Evolutionary conservation across 768 basidiomycete species (phyloP).

Genomic region (Rhodotorula kratochvilovae): DNA sequence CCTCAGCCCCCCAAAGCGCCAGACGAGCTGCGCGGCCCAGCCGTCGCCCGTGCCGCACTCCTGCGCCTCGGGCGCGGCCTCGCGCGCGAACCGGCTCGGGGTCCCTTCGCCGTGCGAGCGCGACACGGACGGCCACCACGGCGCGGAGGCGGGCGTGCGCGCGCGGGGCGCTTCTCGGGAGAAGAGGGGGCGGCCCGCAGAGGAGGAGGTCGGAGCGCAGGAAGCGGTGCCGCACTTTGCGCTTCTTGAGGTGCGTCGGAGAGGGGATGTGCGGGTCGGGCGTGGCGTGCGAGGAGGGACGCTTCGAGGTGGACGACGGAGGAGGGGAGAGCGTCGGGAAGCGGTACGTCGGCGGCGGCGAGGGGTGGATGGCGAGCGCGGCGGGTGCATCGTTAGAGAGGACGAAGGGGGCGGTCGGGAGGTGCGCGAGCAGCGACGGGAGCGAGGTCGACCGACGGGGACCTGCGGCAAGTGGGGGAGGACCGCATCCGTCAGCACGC

Average conservation of each 20-base stretch:
- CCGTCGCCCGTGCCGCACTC: background rate
- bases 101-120: background rate
- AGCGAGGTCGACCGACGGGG: background rate
- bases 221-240: conserved; percentile 13
- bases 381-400: background rate
- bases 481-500: too few species aligned
- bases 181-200: background rate
- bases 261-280: background rate
- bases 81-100: conserved; percentile 8
- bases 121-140: conserved; percentile 22
- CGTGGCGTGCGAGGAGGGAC: background rate
- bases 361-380: background rate
- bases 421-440: background rate
- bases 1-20: background rate
- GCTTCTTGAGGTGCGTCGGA: conserved; percentile 8
- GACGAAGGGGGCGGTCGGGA: background rate
- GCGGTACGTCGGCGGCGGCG: background rate
- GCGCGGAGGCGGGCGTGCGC: background rate
- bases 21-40: background rate
- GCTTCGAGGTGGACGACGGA: background rate
- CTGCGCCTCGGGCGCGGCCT: background rate
- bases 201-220: conserved; percentile 11
- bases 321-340: background rate
- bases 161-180: background rate
- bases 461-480: too few species aligned